Evolutionary conservation across 176 grass and related monocot species (phyloP).

Genomic region (Oryza meridionalis): DNA sequence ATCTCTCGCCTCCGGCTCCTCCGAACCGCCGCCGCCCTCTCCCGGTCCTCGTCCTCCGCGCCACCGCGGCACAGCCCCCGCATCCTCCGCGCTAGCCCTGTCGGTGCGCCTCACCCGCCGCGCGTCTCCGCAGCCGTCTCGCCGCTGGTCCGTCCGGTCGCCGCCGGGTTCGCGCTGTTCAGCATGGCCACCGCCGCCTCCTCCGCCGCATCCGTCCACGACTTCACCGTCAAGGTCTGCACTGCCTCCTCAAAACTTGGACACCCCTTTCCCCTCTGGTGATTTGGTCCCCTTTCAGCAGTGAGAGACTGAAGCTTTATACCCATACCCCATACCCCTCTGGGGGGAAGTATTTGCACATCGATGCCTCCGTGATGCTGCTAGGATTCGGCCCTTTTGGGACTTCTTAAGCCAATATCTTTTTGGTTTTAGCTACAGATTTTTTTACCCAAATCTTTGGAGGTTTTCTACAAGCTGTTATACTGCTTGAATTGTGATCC

Average conservation of each 20-base stretch:
- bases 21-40: constrained; percentile 12
- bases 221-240: constrained; percentile 84
- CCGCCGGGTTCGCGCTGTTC: constrained; percentile 37
- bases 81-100: neutral
- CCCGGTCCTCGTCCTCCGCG: neutral
- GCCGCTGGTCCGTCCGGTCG: constrained; percentile 22
- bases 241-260: neutral
- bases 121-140: neutral
- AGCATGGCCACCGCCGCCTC: constrained; percentile 49
- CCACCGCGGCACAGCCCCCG: neutral
- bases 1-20: constrained; percentile 29
- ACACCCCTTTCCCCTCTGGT: neutral
- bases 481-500: neutral
- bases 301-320: neutral
- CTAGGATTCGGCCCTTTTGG: neutral
- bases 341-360: constrained; percentile 1
- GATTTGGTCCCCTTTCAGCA: neutral
- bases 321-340: neutral
- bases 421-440: neutral
- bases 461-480: neutral
- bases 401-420: neutral
- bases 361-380: neutral
- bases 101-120: neutral
- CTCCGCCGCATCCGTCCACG: constrained; percentile 60
- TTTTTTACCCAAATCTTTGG: neutral